Percentiles rank a stretch among this genome's conserved stretches.
Evolutionary conservation across 768 basidiomycete species (phyloP).

Genomic region (Suillus plorans): DNA sequence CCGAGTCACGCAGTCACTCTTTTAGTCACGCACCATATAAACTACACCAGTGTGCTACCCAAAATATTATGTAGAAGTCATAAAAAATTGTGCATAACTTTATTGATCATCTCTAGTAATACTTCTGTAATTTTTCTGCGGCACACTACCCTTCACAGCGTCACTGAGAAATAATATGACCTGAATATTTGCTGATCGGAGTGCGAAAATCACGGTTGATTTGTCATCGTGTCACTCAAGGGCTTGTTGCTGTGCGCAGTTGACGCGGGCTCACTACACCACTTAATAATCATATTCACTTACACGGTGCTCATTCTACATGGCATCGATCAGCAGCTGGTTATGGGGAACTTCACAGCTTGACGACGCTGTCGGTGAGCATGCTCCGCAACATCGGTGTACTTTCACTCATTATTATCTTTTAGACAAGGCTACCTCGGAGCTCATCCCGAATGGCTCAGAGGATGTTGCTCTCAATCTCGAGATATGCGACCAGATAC

Average conservation of each 20-base stretch:
- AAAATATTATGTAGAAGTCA: neutral
- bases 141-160: neutral
- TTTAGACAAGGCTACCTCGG: constrained; percentile 91
- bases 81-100: neutral
- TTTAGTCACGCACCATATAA: neutral
- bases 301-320: constrained; percentile 22
- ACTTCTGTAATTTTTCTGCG: neutral
- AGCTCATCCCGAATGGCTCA: constrained; percentile 74
- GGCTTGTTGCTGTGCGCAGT: constrained; percentile 14
- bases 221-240: constrained; percentile 14
- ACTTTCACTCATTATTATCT: constrained; percentile 12
- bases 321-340: constrained; percentile 66
- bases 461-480: constrained; percentile 94
- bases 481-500: constrained; percentile 96
- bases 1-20: constrained; percentile 25
- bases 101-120: neutral
- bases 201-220: constrained; percentile 17
- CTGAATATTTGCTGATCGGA: constrained; percentile 16
- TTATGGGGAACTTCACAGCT: constrained; percentile 83
- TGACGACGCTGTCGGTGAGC: constrained; percentile 78
- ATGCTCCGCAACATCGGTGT: neutral
- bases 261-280: neutral
- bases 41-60: neutral
- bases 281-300: neutral
- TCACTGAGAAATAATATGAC: neutral